A percentile compares a stretch with the other conserved stretches of the same genome.
Conservation (phyloP, 352 stramenopile genomes). For the Halophytophthora batemanensis region DNA sequence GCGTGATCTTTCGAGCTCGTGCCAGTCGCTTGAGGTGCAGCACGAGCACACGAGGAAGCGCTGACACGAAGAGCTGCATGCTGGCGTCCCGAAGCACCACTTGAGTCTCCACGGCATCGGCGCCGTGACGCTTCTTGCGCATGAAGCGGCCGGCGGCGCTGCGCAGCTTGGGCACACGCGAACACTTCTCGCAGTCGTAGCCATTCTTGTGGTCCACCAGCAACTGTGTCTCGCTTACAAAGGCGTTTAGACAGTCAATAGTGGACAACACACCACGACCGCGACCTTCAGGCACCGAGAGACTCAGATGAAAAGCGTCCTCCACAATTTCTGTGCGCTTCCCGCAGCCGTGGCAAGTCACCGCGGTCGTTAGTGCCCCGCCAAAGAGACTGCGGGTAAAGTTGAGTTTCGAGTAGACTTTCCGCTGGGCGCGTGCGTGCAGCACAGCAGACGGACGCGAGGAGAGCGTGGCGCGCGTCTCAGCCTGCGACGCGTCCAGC, state of each 20-base stretch:
- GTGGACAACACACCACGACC: slow-evolving; percentile 17
- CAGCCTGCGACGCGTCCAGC: slow-evolving; percentile 29
- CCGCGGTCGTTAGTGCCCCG: slow-evolving; percentile 44
- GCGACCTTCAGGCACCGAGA: slow-evolving; percentile 38
- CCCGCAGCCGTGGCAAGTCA: slow-evolving; percentile 44
- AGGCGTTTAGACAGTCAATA: slow-evolving; percentile 48
- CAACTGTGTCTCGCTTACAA: slow-evolving; percentile 47
- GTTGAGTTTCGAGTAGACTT: slow-evolving; percentile 51
- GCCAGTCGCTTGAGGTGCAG: slow-evolving; percentile 67
- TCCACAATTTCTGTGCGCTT: slow-evolving; percentile 54
- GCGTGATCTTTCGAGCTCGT: slow-evolving; percentile 55
- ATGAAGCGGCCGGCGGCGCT: slow-evolving; percentile 23
- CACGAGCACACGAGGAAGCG: slow-evolving; percentile 52
- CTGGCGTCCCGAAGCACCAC: slow-evolving; percentile 42
- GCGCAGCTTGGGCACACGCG: slow-evolving; percentile 30
- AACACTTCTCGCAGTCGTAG: slow-evolving; percentile 71
- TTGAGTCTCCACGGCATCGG: slow-evolving; percentile 27
- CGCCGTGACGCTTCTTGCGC: slow-evolving; percentile 24
- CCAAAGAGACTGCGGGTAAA: slow-evolving; percentile 62
- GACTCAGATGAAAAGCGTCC: slow-evolving; percentile 60
- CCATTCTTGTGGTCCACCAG: slow-evolving; percentile 53
- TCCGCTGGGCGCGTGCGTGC: slow-evolving; percentile 21
- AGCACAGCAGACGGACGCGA: slow-evolving; percentile 26
- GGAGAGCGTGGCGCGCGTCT: slow-evolving; percentile 23
- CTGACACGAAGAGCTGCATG: slow-evolving; percentile 52